Base-by-base conservation (phyloP, 2,329 filamentous ascomycete genomes). In the Apiospora sp. region DNA sequence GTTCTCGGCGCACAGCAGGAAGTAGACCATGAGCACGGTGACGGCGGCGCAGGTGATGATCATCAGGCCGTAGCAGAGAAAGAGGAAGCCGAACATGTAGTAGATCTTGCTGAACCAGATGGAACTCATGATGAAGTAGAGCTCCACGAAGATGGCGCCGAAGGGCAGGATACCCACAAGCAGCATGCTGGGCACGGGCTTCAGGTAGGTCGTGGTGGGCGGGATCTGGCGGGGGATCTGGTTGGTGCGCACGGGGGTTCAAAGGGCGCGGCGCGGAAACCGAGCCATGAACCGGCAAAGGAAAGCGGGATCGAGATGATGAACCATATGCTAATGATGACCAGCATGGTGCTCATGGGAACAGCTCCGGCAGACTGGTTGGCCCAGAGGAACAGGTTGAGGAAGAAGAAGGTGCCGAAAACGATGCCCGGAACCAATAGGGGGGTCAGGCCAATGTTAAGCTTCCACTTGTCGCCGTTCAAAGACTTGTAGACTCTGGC, bases 21-120 rank as follows among this genome's bases (percentile, higher is more conserved):
- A 98, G 84, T 99, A 99, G 0, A 98, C 94, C 88, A 98, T 92
- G 24, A 99, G 86, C 12, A 98, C 92, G 0, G 96, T 98, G 54
- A 97, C 96, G 0, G 95, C 92, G 0, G 96, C 96, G 73, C 93
- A 95, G 0, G 96, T 98, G 78, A 98, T 93, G 78, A 98, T 94
- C 95, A 99, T 98, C 69, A 99, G 89, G 14, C 94, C 95, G 80
- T 98, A 99, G 87, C 95, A 98, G 72, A 99, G 89, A 87, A 99
- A 99, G 48, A 99, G 87, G 88, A 99, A 99, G 30, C 96, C 96
- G 79, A 99, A 99, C 96, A 99, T 99, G 89, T 99, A 99, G 88
- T 99, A 99, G 76, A 99, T 96, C 84, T 96, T 94, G 86, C 92
- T 96, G 84, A 97, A 98, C 96, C 96, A 99, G 81, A 99, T 96